These are phyloP conservation scores for Aspergillus hancockii DNA, from an alignment of 495 filamentous ascomycete species.

Conservation along the genomic window DNA sequence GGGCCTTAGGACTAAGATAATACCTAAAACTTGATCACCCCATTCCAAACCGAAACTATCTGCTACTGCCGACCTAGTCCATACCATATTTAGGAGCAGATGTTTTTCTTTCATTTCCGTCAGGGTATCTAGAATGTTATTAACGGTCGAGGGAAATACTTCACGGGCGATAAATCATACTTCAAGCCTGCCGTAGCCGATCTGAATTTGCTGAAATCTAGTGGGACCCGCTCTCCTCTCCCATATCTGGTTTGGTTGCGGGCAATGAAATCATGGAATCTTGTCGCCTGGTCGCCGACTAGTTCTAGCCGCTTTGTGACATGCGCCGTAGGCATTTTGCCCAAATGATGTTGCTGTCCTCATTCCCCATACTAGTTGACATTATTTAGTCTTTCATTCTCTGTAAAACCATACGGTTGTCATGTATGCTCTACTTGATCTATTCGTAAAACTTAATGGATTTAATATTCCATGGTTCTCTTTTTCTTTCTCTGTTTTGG, in stretches of 20 bases:
- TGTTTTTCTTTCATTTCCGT: background rate
- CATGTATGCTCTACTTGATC: background rate
- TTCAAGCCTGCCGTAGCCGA: slow-evolving; percentile 17
- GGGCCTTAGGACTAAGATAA: background rate
- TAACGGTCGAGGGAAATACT: background rate
- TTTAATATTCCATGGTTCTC: background rate
- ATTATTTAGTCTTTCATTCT: background rate
- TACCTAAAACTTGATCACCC: background rate
- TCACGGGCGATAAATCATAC: background rate
- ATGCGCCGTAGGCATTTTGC: background rate
- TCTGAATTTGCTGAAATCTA: slow-evolving; percentile 21
- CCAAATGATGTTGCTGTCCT: background rate
- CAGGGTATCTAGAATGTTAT: background rate
- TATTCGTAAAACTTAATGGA: background rate
- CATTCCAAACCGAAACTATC: background rate
- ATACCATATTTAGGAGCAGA: slow-evolving; percentile 4
- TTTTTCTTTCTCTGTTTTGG: slow-evolving; percentile 2
- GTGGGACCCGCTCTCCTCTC: slow-evolving; percentile 17
- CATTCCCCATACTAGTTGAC: background rate
- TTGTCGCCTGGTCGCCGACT: background rate
- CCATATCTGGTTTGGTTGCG: slow-evolving; percentile 1
- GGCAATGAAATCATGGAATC: background rate
- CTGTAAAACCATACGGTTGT: background rate
- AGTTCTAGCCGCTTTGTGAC: background rate
- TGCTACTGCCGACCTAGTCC: background rate